Evolutionary conservation across 192 early-diverging fungal species (phyloP).

Genomic region (Linnemannia schmuckeri): DNA sequence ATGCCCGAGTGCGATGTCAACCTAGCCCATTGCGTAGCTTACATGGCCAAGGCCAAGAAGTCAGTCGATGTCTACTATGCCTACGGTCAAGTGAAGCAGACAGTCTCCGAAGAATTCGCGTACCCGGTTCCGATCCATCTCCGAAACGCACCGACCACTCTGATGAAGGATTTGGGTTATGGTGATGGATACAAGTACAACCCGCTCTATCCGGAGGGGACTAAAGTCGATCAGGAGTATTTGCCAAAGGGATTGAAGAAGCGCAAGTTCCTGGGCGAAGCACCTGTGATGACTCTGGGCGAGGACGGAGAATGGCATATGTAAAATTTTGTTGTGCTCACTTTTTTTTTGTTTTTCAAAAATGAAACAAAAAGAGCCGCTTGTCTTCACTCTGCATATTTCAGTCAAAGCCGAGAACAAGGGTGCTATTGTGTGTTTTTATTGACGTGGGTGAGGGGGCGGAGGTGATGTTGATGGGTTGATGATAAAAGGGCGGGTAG

Average conservation of each 20-base stretch:
- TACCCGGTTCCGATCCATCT: constrained; percentile 90
- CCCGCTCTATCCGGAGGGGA: constrained; percentile 75
- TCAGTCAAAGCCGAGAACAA: neutral
- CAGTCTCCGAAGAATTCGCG: constrained; percentile 68
- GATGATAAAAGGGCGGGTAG: neutral
- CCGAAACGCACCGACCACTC: constrained; percentile 81
- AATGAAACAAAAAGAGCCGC: too few species aligned
- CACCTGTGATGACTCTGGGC: constrained; percentile 27
- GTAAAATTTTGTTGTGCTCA: neutral
- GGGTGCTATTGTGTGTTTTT: neutral
- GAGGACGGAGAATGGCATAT: constrained; percentile 29
- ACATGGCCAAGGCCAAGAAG: constrained; percentile 86
- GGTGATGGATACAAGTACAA: constrained; percentile 87
- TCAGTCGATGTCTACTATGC: constrained; percentile 87
- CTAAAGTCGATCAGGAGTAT: constrained; percentile 82
- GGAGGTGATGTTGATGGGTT: neutral
- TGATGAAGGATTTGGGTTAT: constrained; percentile 89
- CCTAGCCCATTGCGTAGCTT: constrained; percentile 82
- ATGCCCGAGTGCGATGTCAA: constrained; percentile 94
- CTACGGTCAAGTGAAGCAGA: constrained; percentile 73
- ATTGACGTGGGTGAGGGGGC: neutral
- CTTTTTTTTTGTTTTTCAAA: neutral
- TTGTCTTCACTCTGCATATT: too few species aligned
- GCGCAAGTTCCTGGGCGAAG: constrained; percentile 69
- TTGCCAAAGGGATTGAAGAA: constrained; percentile 75